These are phyloP conservation scores for Pythium insidiosum DNA, from an alignment of 352 stramenopile genomes.

Conservation along the genomic window DNA sequence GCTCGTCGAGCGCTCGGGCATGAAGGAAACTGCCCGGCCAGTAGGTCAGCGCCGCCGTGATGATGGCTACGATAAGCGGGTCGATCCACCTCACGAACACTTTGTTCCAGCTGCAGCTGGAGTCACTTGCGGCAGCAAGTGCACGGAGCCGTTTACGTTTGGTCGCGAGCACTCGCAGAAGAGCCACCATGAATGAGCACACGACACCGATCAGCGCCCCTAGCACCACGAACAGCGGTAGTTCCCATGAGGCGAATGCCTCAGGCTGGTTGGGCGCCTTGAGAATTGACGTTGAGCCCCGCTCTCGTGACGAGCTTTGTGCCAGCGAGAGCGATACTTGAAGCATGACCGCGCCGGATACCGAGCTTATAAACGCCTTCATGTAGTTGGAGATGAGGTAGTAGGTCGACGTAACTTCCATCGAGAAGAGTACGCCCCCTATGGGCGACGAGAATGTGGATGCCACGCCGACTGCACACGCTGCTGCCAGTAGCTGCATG, in stretches of 20 bases:
- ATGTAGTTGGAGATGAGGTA: constrained; percentile 89
- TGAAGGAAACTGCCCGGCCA: constrained; percentile 61
- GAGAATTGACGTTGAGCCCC: constrained; percentile 37
- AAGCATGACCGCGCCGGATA: constrained; percentile 69
- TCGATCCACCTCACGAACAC: constrained; percentile 57
- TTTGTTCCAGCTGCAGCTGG: constrained; percentile 38
- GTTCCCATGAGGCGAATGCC: constrained; percentile 63
- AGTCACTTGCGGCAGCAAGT: no score
- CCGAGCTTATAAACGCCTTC: constrained; percentile 82
- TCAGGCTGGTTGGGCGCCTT: constrained; percentile 30
- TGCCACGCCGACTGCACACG: constrained; percentile 89
- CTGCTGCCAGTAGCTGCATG: constrained; percentile 86
- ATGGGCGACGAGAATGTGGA: constrained; percentile 92
- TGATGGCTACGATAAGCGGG: constrained; percentile 46
- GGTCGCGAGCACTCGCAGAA: constrained; percentile 42
- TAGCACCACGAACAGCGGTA: constrained; percentile 59
- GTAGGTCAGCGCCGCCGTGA: constrained; percentile 62
- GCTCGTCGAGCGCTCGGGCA: constrained; percentile 43
- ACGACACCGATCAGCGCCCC: constrained; percentile 51
- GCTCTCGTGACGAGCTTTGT: constrained; percentile 43
- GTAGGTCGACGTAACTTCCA: constrained; percentile 90
- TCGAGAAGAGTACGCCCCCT: constrained; percentile 91
- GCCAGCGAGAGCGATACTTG: constrained; percentile 55
- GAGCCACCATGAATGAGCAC: constrained; percentile 43
- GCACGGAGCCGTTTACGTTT: constrained; percentile 17